Evolutionary conservation across 2,329 filamentous ascomycete genomes (phyloP).

Genomic region (Acrocalymma vagum): DNA sequence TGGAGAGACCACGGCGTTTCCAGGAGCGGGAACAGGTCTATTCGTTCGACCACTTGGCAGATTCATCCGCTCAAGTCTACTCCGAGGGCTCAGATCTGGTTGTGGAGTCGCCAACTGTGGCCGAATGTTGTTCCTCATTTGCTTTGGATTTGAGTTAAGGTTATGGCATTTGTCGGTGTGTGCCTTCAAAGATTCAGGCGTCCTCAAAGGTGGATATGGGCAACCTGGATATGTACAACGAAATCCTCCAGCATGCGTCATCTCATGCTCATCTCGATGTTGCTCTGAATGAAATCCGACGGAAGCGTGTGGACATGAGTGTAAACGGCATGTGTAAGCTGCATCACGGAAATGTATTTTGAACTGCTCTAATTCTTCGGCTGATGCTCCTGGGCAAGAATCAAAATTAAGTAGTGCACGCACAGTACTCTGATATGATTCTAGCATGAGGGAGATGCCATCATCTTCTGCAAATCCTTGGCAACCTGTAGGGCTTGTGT

Average conservation of each 20-base stretch:
- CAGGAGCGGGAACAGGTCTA: too few relatives aligned
- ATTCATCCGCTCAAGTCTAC: too few relatives aligned
- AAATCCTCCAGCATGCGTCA: conserved; percentile 15
- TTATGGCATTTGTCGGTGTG: conserved; percentile 9
- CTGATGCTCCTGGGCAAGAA: conserved; percentile 16
- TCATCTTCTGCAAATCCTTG: too few relatives aligned
- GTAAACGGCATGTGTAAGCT: conserved; percentile 20
- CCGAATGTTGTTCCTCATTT: too few relatives aligned
- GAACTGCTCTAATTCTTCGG: conserved; percentile 18
- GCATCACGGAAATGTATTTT: conserved; percentile 18
- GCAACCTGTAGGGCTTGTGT: not conserved
- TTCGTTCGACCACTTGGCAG: too few relatives aligned
- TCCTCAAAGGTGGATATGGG: conserved; percentile 13
- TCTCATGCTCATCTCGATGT: conserved; percentile 15
- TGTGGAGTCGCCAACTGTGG: too few relatives aligned
- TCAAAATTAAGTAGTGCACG: conserved; percentile 11
- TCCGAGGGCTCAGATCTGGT: too few relatives aligned
- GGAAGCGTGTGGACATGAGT: conserved; percentile 17
- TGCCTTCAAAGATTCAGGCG: conserved; percentile 3
- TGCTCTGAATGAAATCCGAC: conserved; percentile 17
- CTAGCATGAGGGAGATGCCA: conserved; percentile 8
- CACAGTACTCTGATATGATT: conserved; percentile 14
- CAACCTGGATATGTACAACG: conserved; percentile 11
- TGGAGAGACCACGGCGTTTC: too few relatives aligned
- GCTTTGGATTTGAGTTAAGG: too few relatives aligned